Conservation (phyloP, 768 basidiomycete species). For the Boletus fagicola region DNA sequence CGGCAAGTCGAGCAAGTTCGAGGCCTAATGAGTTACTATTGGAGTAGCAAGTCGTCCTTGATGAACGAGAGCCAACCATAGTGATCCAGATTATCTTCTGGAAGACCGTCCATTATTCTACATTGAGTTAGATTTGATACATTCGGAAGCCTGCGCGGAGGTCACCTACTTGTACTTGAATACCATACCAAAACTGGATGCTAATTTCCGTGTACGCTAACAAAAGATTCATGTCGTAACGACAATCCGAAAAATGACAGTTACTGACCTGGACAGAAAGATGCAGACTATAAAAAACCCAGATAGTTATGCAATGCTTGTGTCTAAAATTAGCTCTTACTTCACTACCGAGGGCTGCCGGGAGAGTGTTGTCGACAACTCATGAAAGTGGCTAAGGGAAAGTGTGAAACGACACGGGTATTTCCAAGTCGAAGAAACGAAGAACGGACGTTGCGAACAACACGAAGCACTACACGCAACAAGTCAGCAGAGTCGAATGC, state of each 20-base stretch:
- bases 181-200: constrained; percentile 60
- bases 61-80: constrained; percentile 52
- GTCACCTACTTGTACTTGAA: constrained; percentile 72
- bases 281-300: constrained; percentile 57
- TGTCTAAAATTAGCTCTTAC: constrained; percentile 41
- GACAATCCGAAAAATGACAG: not conserved
- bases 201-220: constrained; percentile 55
- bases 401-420: constrained; percentile 1
- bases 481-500: not conserved
- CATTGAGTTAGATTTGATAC: not conserved
- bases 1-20: constrained; percentile 84
- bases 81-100: constrained; percentile 54
- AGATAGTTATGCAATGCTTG: not conserved
- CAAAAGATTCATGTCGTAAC: not conserved
- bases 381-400: constrained; percentile 65
- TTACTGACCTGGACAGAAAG: constrained; percentile 68
- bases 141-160: not conserved
- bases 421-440: not conserved
- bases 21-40: constrained; percentile 54
- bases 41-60: not conserved
- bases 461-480: constrained; percentile 60
- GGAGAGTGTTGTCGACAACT: constrained; percentile 74
- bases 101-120: constrained; percentile 74
- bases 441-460: constrained; percentile 82
- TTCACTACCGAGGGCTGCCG: constrained; percentile 77